Percentiles rank a stretch among this genome's conserved stretches.
Conservation (phyloP, 2,329 filamentous ascomycete genomes). For the Microdochium bolleyi region DNA sequence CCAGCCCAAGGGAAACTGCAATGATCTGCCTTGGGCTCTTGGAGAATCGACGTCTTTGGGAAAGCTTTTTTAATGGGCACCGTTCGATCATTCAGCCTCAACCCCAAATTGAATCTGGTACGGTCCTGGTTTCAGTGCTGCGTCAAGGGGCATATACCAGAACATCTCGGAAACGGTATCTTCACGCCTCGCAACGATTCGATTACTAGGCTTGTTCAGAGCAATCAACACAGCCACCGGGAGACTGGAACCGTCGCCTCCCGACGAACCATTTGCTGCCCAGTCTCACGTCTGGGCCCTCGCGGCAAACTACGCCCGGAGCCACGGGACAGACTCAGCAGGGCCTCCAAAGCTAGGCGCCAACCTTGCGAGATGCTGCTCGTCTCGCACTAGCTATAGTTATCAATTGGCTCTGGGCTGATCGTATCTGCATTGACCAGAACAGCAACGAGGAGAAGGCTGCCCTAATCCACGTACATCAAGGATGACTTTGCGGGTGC, state of each 20-base stretch:
- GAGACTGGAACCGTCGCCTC: neutral
- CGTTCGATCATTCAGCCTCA: neutral
- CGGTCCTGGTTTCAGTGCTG: neutral
- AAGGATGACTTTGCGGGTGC: neutral
- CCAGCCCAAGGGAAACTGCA: neutral
- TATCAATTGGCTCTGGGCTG: neutral
- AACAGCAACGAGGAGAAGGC: neutral
- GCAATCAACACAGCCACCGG: neutral
- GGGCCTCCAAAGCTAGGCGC: neutral
- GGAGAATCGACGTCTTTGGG: neutral
- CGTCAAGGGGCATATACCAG: neutral
- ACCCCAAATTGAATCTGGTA: neutral
- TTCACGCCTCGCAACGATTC: neutral
- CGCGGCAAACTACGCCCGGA: neutral
- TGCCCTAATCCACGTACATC: neutral
- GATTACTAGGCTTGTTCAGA: neutral
- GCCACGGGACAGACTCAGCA: neutral
- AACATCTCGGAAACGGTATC: neutral
- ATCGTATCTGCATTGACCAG: neutral
- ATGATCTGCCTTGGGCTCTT: neutral
- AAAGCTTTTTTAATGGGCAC: neutral
- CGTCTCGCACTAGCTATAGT: neutral
- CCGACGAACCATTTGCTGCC: neutral
- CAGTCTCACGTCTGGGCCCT: neutral
- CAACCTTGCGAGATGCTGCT: neutral